Percentiles rank a stretch among this genome's conserved stretches.
Evolutionary conservation across 768 basidiomycete genomes (phyloP).

Genomic region (Leccinum variicolor): DNA sequence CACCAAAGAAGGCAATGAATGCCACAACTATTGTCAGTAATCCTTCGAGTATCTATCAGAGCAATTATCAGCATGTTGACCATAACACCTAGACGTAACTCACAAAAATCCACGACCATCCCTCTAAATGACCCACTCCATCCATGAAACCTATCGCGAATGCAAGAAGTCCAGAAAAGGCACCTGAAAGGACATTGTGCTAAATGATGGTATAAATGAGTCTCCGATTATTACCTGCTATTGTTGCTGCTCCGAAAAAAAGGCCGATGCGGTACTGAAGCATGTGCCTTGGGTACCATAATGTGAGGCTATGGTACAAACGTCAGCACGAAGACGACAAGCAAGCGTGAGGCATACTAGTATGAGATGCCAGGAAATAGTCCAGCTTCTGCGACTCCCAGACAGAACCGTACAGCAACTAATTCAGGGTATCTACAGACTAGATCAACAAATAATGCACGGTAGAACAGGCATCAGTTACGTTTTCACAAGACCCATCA

Average conservation of each 20-base stretch:
- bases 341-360: constrained; percentile 43
- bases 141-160: constrained; percentile 54
- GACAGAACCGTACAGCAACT: constrained; percentile 51
- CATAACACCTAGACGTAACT: constrained; percentile 11
- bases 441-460: not conserved
- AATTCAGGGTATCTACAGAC: constrained; percentile 54
- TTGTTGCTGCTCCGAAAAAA: constrained; percentile 63
- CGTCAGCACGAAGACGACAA: not conserved
- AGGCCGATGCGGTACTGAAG: constrained; percentile 58
- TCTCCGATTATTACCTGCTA: constrained; percentile 39
- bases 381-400: constrained; percentile 69
- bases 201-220: not conserved
- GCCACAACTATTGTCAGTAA: constrained; percentile 57
- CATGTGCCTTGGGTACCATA: constrained; percentile 67
- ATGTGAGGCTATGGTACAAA: constrained; percentile 42
- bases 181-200: constrained; percentile 27
- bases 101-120: constrained; percentile 72
- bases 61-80: not conserved
- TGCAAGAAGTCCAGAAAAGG: constrained; percentile 59
- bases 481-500: constrained; percentile 70
- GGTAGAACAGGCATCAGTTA: constrained; percentile 18
- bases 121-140: constrained; percentile 41
- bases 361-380: constrained; percentile 73
- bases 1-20: constrained; percentile 49
- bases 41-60: constrained; percentile 35